A percentile compares a stretch with the other conserved stretches of the same genome.
Evolutionary conservation across 2,329 filamentous ascomycete species (phyloP).

Genomic region (Xylaria hypoxylon): DNA sequence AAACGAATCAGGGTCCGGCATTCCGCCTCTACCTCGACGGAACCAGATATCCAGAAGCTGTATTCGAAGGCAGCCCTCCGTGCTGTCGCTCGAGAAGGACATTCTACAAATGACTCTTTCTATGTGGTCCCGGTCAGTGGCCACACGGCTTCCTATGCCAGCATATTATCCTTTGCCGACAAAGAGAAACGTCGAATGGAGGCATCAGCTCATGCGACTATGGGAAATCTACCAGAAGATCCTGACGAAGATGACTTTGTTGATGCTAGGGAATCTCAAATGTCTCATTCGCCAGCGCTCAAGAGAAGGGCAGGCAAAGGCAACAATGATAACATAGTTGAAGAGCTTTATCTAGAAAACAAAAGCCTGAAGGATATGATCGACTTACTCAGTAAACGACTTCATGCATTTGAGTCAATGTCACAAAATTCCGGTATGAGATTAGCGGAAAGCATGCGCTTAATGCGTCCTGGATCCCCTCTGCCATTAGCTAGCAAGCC

Average conservation of each 20-base stretch:
- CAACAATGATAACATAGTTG: conserved; percentile 71
- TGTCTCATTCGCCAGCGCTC: conserved; percentile 57
- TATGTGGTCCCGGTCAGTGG: conserved; percentile 94
- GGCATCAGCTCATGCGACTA: conserved; percentile 58
- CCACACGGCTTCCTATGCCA: conserved; percentile 92
- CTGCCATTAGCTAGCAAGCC: conserved; percentile 47
- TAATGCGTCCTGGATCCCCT: conserved; percentile 69
- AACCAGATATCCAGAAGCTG: conserved; percentile 83
- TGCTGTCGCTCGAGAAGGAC: conserved; percentile 77
- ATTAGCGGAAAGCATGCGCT: conserved; percentile 83
- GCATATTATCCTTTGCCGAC: conserved; percentile 79
- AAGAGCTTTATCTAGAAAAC: conserved; percentile 92
- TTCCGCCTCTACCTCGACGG: conserved; percentile 54
- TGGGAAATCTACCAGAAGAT: conserved; percentile 59
- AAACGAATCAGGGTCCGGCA: conserved; percentile 55
- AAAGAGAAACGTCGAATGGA: conserved; percentile 73
- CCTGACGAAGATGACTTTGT: conserved; percentile 88
- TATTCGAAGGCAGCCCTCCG: conserved; percentile 88
- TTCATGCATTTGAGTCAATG: conserved; percentile 94
- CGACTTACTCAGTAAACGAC: conserved; percentile 84
- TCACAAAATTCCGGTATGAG: conserved; percentile 89
- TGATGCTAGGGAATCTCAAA: conserved; percentile 79
- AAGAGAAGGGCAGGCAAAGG: conserved; percentile 57
- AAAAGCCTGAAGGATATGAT: conserved; percentile 84
- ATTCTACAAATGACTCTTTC: conserved; percentile 79